Conservation (phyloP, 2,329 filamentous ascomycete genomes). For the Exophiala sideris region DNA sequence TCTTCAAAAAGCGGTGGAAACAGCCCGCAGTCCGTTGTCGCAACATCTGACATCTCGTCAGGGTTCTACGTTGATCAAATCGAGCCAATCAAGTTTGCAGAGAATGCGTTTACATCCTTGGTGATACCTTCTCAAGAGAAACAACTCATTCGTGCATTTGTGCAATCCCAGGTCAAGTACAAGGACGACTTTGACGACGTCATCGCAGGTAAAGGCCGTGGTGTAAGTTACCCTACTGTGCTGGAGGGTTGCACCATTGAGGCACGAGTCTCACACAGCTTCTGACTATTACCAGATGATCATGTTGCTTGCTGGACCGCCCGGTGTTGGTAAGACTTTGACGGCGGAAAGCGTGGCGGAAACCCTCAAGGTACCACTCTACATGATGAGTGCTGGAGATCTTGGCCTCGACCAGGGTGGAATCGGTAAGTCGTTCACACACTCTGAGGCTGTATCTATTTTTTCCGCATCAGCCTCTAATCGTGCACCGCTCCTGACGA, state of each 20-base stretch:
- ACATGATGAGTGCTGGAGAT: slow-evolving; percentile 50
- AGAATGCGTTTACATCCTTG: slow-evolving; percentile 46
- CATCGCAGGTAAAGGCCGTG: slow-evolving; percentile 52
- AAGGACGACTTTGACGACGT: slow-evolving; percentile 48
- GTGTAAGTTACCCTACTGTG: slow-evolving; percentile 36
- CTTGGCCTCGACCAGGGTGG: slow-evolving; percentile 43
- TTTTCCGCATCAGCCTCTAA: background rate
- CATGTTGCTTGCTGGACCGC: slow-evolving; percentile 47
- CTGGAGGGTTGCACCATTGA: background rate
- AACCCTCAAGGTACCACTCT: slow-evolving; percentile 50
- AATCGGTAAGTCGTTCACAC: slow-evolving; percentile 36
- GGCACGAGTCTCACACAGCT: background rate
- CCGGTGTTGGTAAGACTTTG: slow-evolving; percentile 54
- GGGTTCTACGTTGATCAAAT: slow-evolving; percentile 40
- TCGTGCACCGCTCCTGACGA: too few species aligned
- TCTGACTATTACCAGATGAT: slow-evolving; percentile 27
- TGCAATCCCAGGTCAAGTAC: slow-evolving; percentile 39
- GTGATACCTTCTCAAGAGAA: slow-evolving; percentile 49
- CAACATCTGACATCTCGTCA: too few species aligned
- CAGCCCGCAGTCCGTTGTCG: too few species aligned
- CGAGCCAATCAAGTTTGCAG: slow-evolving; percentile 44
- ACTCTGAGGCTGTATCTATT: background rate
- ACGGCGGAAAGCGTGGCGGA: slow-evolving; percentile 52
- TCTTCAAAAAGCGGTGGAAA: too few species aligned
- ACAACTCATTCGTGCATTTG: slow-evolving; percentile 47